Base-by-base conservation (phyloP, 345 rosid genomes). In the Camelina hispida region DNA sequence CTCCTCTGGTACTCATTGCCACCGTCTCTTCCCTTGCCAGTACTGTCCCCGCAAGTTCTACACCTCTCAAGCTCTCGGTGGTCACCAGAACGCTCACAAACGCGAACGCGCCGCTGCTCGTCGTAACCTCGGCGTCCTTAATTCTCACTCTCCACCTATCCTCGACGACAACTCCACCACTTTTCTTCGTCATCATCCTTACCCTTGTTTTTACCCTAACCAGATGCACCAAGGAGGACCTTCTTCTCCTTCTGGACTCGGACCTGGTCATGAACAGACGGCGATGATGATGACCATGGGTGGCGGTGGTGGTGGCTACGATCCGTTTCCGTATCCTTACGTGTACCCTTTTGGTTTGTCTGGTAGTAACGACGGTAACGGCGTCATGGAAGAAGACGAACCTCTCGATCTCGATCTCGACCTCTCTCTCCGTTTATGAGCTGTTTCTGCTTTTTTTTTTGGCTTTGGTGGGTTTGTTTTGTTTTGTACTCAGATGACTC, bases 41-140 rank as follows among this genome's bases (percentile, higher is more conserved):
- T 93, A 87, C 85, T 93, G 98, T 60, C 84, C 94, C 2, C 89
- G 98, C 25, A 91, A 89, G 82, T 93, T 91, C 86, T 88, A 81
- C 85, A 89, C 95, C 32, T 91, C 97, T 14, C 98, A 93, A 79
- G 98, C 98, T 52, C 94, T 93, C 23, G 98, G 98, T 9, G 97
- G 98, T 75, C 98, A 93, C 84, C 98, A 93, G 34, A 93, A 91
- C 81, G 98, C 97, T 8, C 98, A 93, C 89, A 91, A 89, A 80
- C 86, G 97, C 9, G 98, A 93, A 83, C 80, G 98, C 72, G 98
- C 98, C 15, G 96, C 97, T 3, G 85, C 89, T 66, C 88, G 93
- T 10, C 79, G 91, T 32, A 85, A 83, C 82, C 66, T 76, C 69
- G 63, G 74, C 48, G 59, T 73, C 16, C n/a, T 56, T 22, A n/a